Conservation (phyloP, 371 early-diverging fungal genomes). For the Globomyces sp. region DNA sequence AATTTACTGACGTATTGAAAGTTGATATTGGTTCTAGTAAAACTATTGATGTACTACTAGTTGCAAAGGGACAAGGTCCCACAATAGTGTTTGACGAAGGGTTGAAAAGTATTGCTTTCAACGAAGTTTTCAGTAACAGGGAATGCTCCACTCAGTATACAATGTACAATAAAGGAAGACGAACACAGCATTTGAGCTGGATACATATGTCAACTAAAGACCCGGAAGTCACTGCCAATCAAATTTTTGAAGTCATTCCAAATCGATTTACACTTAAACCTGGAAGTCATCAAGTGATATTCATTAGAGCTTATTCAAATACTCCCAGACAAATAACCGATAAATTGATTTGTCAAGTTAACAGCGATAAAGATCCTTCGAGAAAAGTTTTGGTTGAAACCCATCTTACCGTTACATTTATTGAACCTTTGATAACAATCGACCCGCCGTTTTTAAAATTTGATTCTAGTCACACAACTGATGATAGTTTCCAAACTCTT, state of each 20-base stretch:
- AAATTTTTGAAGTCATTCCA: constrained; percentile 48
- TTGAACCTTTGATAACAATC: constrained; percentile 46
- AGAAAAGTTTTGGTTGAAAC: constrained; percentile 36
- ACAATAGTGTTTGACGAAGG: constrained; percentile 50
- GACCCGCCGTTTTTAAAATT: constrained; percentile 39
- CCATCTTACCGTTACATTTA: constrained; percentile 46
- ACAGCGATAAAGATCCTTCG: constrained; percentile 52
- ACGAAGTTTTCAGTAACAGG: constrained; percentile 49
- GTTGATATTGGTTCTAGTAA: constrained; percentile 37
- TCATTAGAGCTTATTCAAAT: constrained; percentile 42
- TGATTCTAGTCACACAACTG: constrained; percentile 35
- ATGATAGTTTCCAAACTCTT: constrained; percentile 37
- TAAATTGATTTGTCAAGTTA: constrained; percentile 43
- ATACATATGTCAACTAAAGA: constrained; percentile 22
- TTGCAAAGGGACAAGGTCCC: constrained; percentile 51
- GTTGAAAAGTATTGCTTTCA: constrained; percentile 42
- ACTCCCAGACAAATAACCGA: constrained; percentile 33
- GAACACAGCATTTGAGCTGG: constrained; percentile 52
- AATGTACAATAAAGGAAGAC: constrained; percentile 46
- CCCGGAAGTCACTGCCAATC: constrained; percentile 9
- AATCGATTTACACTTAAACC: constrained; percentile 48
- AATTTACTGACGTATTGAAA: constrained; percentile 51
- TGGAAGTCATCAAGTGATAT: constrained; percentile 36
- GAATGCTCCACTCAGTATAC: constrained; percentile 43
- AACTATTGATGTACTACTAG: constrained; percentile 45